Evolutionary conservation across 2,329 filamentous ascomycete genomes (phyloP), one percentile per base, ranked within the genome.

Genomic region (Arachnomyces sp.): DNA sequence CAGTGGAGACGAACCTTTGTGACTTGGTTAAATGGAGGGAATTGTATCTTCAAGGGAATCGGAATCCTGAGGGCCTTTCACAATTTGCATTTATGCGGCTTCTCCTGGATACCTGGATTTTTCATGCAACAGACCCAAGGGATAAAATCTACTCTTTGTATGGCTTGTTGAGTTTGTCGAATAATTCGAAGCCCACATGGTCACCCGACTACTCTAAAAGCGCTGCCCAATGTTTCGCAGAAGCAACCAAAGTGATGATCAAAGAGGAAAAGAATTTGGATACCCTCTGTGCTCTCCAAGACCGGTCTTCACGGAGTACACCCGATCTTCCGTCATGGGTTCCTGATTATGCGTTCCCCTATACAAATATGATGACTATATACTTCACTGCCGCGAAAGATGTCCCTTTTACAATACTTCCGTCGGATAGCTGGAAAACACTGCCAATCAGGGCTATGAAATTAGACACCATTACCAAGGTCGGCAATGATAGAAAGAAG

Each of bases 131-230:
- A 4, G 45, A 47, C 31, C 43, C 43, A 18, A 30, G 45, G 13
- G 45, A 47, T 33, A 41, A 44, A 13, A 44, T 47, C 18, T 47
- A 46, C 13, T 43, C 32, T 3, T 28, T 47, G 7, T 43, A 43
- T 30, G 45, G 43, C 2, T 28, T 47, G 14, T 21, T 44, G n/a
- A 45, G 41, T 21, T 34, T n/a, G 11, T 16, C 15, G 8, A 31
- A 13, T 11, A 31, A 41, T 8, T 25, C 12, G 3, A 30, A 13
- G 11, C 28, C 12, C n/a, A 25, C n/a, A 16, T 47, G 36, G 43
- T n/a, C 13, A 21, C 25, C 35, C 13, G 38, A 43, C n/a, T 47
- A 47, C 18, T 7, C 34, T 7, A 45, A 45, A 28, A 36, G 42
- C 7, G 38, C 40, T 5, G 45, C 44, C 15, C 35, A 45, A 28